A percentile compares a stretch with the other conserved stretches of the same genome.
phyloP scores from a whole-genome alignment of 2,329 filamentous ascomycete genomes.

The Orbilia blumenaviensis region DNA sequence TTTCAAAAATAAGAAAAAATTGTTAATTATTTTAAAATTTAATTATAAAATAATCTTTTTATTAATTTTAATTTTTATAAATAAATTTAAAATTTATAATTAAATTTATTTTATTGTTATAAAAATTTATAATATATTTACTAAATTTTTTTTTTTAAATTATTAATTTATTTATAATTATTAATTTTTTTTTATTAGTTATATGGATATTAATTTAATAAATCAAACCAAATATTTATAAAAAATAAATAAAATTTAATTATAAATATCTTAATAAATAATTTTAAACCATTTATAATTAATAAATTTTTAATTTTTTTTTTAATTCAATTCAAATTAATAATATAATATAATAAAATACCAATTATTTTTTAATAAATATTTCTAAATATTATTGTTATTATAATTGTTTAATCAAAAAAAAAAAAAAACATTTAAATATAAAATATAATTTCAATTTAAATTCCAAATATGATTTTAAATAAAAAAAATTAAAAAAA shows the following conservation, averaged over 20 bases:
- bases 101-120: not conserved
- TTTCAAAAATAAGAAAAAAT: too few species aligned
- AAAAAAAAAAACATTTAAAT: too few species aligned
- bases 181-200: not conserved
- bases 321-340: too few species aligned
- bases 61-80: not conserved
- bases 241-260: not conserved
- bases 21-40: too few species aligned
- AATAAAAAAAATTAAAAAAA: too few species aligned
- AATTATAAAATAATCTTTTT: not conserved
- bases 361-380: too few species aligned
- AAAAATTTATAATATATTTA: not conserved
- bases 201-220: not conserved
- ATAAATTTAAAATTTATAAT: not conserved
- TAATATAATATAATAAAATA: too few species aligned
- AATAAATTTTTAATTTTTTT: too few species aligned
- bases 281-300: not conserved
- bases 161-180: not conserved
- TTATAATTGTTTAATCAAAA: too few species aligned
- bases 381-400: too few species aligned
- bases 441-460: too few species aligned
- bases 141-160: not conserved
- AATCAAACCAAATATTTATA: not conserved
- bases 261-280: not conserved
- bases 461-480: too few species aligned